Conservation (phyloP, 164 flowering plant genomes). For the Macadamia tetraphylla region DNA sequence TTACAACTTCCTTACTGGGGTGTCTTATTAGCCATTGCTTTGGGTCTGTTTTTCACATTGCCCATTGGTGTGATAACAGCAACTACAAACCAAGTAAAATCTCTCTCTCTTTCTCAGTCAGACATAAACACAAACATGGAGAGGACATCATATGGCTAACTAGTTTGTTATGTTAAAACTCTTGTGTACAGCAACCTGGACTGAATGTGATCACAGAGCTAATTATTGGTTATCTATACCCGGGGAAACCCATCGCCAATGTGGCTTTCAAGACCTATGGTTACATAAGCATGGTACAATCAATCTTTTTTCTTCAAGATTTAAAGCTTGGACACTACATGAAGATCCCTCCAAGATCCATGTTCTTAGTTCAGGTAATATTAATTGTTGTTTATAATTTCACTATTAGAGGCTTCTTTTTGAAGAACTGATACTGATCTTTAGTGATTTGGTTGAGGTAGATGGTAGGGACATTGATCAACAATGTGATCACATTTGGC, state of each 20-base stretch:
- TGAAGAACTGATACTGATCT: not conserved
- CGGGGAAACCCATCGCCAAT: constrained; percentile 61
- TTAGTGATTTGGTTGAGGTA: constrained; percentile 2
- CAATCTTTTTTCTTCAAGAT: constrained; percentile 42
- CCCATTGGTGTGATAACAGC: constrained; percentile 56
- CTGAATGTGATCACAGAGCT: constrained; percentile 58
- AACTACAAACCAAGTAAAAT: constrained; percentile 46
- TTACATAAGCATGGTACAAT: constrained; percentile 44
- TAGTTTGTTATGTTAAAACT: not conserved
- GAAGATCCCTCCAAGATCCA: constrained; percentile 71
- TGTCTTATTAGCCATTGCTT: constrained; percentile 29
- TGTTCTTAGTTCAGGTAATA: constrained; percentile 68
- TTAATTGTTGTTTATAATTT: too few relatives aligned
- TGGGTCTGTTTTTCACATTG: constrained; percentile 45
- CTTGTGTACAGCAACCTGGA: constrained; percentile 40
- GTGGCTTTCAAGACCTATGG: constrained; percentile 63
- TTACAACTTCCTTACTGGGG: constrained; percentile 73
- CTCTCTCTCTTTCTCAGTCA: too few relatives aligned
- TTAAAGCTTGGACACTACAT: constrained; percentile 77
- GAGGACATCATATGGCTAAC: too few relatives aligned
- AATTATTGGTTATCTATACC: constrained; percentile 55
- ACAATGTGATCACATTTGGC: constrained; percentile 39
- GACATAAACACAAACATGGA: too few relatives aligned
- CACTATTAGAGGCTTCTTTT: too few relatives aligned
- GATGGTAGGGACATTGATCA: constrained; percentile 51